Evolutionary conservation across 2,329 filamentous ascomycete species (phyloP), one percentile per base, ranked within the genome.

Genomic region (Hypoxylon sp.): DNA sequence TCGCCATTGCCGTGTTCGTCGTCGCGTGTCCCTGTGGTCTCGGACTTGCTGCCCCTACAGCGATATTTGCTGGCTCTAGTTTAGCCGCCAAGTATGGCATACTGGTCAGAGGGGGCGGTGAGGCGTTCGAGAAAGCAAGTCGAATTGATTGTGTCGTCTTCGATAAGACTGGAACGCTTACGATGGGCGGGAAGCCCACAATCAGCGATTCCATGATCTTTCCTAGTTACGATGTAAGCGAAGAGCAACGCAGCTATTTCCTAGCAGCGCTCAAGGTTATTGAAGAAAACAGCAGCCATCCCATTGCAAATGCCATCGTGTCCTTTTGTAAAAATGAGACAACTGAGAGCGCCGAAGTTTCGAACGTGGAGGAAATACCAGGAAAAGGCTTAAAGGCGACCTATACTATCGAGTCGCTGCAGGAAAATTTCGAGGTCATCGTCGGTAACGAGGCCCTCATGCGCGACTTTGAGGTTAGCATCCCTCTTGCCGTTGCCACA

Each of bases 161-260:
- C 77, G 93, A 97, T 84, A 96, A 97, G 84, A 97, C 93, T 0
- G 93, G 93, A 1, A 97, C 93, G 0, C 82, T 97, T 64, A 96
- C 93, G 0, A 83, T 91, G 73, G 84, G 92, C 3, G 92, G 91
- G 5, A 90, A 93, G 71, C 92, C 92, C 0, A 87, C 84, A 29
- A 89, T 95, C 22, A 92, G 88, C 0, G 86, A 89, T 70, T 82
- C 81, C 10, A 74, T 79, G 44, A 57, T 86, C 3, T 84, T 83
- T 47, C 78, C 79, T 0, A 79, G 79, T 63, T 19, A 58, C 44
- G 8, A 51, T 46, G 5, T 66, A 63, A 26, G 67, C 74, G 9
- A 70, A 75, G 10, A 74, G 10, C 73, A 75, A 1, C 67, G 44
- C 22, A 71, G 67, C 39, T 70, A 58, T 6, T 71, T 90, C 2